Conservation (phyloP, 2,329 filamentous ascomycete species). For the Fusarium euwallaceae region DNA sequence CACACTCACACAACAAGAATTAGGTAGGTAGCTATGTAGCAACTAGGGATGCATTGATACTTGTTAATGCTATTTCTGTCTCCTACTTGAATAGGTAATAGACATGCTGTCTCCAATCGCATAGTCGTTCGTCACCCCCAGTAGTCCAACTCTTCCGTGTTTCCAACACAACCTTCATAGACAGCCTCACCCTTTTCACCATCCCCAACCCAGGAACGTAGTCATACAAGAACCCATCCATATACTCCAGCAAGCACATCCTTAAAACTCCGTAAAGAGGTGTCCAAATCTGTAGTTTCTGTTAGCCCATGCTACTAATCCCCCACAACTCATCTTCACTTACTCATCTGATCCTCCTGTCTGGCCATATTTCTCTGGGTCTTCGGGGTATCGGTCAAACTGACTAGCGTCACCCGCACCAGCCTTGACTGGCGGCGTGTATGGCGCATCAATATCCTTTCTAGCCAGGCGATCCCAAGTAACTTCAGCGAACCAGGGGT, state of each 20-base stretch:
- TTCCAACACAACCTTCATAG: conserved; percentile 13
- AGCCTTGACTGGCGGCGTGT: conserved; percentile 94
- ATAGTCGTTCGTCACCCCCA: conserved; percentile 14
- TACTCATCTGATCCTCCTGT: conserved; percentile 83
- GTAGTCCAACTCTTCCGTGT: conserved; percentile 3
- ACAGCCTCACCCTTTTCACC: conserved; percentile 16
- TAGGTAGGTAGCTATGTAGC: not conserved
- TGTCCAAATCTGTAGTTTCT: conserved; percentile 71
- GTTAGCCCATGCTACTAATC: conserved; percentile 27
- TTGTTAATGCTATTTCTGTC: conserved; percentile 35
- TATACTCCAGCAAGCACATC: conserved; percentile 25
- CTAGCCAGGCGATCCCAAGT: conserved; percentile 95
- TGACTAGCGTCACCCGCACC: conserved; percentile 96
- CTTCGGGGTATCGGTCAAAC: conserved; percentile 98
- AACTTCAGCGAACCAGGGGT: conserved; percentile 96
- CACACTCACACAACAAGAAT: not conserved
- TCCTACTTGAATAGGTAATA: conserved; percentile 21
- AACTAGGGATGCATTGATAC: conserved; percentile 30
- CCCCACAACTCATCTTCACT: conserved; percentile 55
- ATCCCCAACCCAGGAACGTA: conserved; percentile 20
- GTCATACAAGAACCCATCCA: conserved; percentile 34
- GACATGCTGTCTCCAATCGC: conserved; percentile 11
- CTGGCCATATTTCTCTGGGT: conserved; percentile 90
- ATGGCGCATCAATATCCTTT: conserved; percentile 98
- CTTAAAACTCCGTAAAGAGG: conserved; percentile 81